These are phyloP conservation scores for Cantharellus cinnabarinus DNA, from an alignment of 768 basidiomycete genomes.

Conservation along the genomic window DNA sequence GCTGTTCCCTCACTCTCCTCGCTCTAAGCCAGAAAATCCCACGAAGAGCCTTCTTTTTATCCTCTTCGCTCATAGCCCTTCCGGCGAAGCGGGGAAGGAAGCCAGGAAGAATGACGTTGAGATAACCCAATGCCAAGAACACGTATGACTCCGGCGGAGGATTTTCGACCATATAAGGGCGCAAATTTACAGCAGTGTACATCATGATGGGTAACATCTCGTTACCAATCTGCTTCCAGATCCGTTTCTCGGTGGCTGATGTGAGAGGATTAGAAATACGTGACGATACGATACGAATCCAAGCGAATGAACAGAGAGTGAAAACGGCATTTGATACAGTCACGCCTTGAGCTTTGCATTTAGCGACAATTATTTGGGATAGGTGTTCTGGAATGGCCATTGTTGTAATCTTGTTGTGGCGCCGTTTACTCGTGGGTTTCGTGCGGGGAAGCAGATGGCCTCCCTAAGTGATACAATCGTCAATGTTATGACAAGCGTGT, in stretches of 20 bases:
- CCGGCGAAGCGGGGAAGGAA: slow-evolving; percentile 10
- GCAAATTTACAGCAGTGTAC: slow-evolving; percentile 70
- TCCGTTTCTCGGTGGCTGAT: not conserved
- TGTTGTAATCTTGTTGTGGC: slow-evolving; percentile 15
- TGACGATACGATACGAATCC: slow-evolving; percentile 8
- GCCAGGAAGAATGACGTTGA: slow-evolving; percentile 19
- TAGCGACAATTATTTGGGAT: slow-evolving; percentile 8
- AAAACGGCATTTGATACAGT: slow-evolving; percentile 21
- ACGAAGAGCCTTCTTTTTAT: not conserved
- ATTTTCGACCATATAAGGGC: slow-evolving; percentile 29
- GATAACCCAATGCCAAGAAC: slow-evolving; percentile 24
- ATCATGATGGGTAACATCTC: slow-evolving; percentile 33
- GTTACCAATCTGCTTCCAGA: no score
- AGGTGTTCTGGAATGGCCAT: not conserved
- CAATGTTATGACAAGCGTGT: not conserved
- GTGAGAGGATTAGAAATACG: not conserved
- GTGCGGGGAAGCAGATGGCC: slow-evolving; percentile 50
- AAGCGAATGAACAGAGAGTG: slow-evolving; percentile 18
- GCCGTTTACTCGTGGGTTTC: slow-evolving; percentile 32
- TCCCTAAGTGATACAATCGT: slow-evolving; percentile 23
- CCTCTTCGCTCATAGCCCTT: slow-evolving; percentile 17
- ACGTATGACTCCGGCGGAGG: slow-evolving; percentile 33
- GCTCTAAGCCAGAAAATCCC: slow-evolving; percentile 53
- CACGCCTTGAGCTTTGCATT: slow-evolving; percentile 17
- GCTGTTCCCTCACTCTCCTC: slow-evolving; percentile 45